Percentiles rank a stretch among this genome's conserved stretches.
phyloP scores from a whole-genome alignment of 2,329 filamentous ascomycete species.

The Escovopsis sp. region DNA sequence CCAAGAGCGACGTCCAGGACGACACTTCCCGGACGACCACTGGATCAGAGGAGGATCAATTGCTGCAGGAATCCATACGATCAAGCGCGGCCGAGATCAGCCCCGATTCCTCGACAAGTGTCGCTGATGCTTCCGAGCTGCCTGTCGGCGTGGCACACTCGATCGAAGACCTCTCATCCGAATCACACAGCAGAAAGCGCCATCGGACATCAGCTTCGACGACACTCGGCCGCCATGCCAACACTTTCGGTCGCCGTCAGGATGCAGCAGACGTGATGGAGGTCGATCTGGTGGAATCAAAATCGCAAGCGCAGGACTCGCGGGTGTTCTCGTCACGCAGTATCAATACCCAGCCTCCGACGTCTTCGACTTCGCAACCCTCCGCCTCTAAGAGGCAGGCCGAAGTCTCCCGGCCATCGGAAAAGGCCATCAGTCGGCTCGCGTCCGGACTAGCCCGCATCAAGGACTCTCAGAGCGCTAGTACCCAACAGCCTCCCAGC shows the following conservation, averaged over 20 bases:
- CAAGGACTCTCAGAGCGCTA: conserved; percentile 10
- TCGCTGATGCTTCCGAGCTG: not conserved
- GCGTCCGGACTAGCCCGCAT: conserved; percentile 36
- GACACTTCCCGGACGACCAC: conserved; percentile 14
- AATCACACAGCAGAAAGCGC: too few species aligned
- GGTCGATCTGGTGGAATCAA: conserved; percentile 16
- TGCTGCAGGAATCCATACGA: conserved; percentile 27
- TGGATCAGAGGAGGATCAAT: conserved; percentile 22
- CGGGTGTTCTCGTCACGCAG: conserved; percentile 1
- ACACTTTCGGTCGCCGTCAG: conserved; percentile 18
- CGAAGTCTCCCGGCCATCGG: conserved; percentile 13
- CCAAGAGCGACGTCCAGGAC: not conserved
- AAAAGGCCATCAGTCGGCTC: conserved; percentile 52
- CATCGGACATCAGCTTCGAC: too few species aligned
- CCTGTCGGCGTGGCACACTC: not conserved
- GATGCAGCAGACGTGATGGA: conserved; percentile 20
- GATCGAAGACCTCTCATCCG: too few species aligned
- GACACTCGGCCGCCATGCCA: too few species aligned
- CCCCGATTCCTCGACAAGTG: conserved; percentile 3
- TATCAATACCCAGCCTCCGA: conserved; percentile 3
- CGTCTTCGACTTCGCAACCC: conserved; percentile 5
- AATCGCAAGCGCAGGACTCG: conserved; percentile 7
- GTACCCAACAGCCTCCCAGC: conserved; percentile 28
- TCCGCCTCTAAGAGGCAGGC: conserved; percentile 2
- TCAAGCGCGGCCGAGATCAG: conserved; percentile 13